A percentile compares a stretch with the other conserved stretches of the same genome.
phyloP scores from a whole-genome alignment of 306 rosid species.

The Heteromeles arbutifolia region DNA sequence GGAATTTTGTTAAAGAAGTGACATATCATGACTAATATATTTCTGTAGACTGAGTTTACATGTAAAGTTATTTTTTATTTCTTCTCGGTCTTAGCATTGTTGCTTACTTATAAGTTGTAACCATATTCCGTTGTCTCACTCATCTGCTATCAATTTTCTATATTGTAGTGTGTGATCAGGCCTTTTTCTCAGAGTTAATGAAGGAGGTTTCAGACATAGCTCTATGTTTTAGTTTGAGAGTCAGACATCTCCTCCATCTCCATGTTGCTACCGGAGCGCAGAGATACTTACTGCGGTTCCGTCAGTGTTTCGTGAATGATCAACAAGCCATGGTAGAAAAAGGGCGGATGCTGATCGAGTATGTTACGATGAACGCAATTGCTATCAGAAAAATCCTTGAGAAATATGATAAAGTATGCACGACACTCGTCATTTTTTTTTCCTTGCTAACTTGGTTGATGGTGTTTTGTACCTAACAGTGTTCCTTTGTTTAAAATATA shows the following conservation, averaged over 20 bases:
- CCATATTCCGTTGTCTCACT: not conserved
- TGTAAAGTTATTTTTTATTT: not conserved
- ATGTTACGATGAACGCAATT: conserved; percentile 74
- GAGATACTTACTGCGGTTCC: conserved; percentile 48
- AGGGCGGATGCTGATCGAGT: conserved; percentile 69
- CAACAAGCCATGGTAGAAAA: conserved; percentile 48
- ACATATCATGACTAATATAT: not conserved
- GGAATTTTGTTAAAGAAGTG: too few relatives aligned
- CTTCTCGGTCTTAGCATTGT: not conserved
- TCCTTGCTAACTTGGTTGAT: conserved; percentile 1
- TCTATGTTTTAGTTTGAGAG: conserved; percentile 69
- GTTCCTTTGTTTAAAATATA: conserved; percentile 6
- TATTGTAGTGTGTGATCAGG: conserved; percentile 59
- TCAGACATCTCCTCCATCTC: conserved; percentile 67
- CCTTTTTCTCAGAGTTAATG: conserved; percentile 73
- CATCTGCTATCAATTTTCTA: conserved; percentile 1
- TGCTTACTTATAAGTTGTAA: not conserved
- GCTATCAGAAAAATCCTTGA: conserved; percentile 87
- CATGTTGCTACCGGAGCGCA: conserved; percentile 71
- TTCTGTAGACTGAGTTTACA: not conserved
- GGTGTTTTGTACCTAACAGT: not conserved
- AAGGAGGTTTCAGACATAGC: conserved; percentile 74
- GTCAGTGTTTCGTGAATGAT: conserved; percentile 63
- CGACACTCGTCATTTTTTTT: not conserved
- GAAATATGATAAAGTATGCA: conserved; percentile 85